These are phyloP conservation scores for Sugiyamaella japonica DNA, from an alignment of 1,139 yeast species.

Conservation along the genomic window DNA sequence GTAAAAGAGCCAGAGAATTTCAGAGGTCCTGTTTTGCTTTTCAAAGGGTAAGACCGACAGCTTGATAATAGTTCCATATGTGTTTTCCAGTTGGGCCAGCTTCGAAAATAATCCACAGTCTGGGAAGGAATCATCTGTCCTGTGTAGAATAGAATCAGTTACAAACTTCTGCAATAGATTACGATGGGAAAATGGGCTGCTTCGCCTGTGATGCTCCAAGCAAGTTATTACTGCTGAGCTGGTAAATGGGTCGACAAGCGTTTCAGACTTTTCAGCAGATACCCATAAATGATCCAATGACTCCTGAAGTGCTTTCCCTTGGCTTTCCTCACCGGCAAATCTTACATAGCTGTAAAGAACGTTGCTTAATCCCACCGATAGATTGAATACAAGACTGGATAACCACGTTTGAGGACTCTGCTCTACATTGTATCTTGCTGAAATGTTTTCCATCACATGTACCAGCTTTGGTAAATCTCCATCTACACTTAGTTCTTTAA, in stretches of 20 bases:
- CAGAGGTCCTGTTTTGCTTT: neutral
- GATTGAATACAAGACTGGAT: neutral
- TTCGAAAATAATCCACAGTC: conserved; percentile 1
- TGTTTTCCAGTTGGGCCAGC: conserved; percentile 8
- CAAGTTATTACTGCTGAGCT: conserved; percentile 2
- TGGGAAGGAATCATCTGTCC: neutral
- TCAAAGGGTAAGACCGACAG: neutral
- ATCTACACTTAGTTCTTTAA: conserved; percentile 2
- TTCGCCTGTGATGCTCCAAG: conserved; percentile 1
- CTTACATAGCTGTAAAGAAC: neutral
- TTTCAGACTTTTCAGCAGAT: neutral
- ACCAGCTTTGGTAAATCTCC: neutral
- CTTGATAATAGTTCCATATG: conserved; percentile 1
- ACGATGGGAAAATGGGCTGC: neutral
- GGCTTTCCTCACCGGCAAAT: neutral
- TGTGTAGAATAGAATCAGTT: neutral
- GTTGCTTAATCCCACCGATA: neutral
- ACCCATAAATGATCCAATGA: conserved; percentile 3
- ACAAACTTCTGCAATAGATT: conserved; percentile 4
- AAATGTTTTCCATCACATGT: neutral
- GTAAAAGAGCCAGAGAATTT: conserved; percentile 5
- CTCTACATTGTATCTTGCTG: neutral
- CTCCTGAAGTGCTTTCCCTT: neutral
- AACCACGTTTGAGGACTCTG: neutral
- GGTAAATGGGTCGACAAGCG: conserved; percentile 6